These are phyloP conservation scores for Arabidopsis lyrata DNA, from an alignment of 441 rosid genomes.

Conservation along the genomic window DNA sequence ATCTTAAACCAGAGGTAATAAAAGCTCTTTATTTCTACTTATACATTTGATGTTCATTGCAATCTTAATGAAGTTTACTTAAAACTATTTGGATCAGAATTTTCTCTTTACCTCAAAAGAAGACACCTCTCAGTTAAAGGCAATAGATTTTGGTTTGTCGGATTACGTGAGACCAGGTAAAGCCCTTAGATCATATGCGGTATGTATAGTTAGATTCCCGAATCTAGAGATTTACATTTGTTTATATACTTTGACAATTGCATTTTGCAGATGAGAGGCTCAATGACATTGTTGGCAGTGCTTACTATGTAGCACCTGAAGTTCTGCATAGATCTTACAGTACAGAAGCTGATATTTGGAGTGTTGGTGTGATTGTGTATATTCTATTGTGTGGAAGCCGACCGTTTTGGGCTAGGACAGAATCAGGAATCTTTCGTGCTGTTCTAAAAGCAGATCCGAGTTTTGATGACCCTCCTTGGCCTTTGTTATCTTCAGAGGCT, in stretches of 20 bases:
- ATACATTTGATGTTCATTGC: conserved; percentile 6
- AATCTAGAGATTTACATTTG: neutral
- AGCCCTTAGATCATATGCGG: neutral
- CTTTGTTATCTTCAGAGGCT: conserved; percentile 85
- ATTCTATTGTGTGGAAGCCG: conserved; percentile 95
- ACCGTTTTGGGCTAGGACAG: conserved; percentile 98
- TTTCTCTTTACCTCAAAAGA: conserved; percentile 85
- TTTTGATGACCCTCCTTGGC: conserved; percentile 97
- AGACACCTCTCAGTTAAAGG: conserved; percentile 81
- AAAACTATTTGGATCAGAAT: conserved; percentile 68
- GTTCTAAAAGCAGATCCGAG: conserved; percentile 91
- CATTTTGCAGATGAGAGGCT: conserved; percentile 85
- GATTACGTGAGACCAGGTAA: conserved; percentile 97
- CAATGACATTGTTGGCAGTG: conserved; percentile 98
- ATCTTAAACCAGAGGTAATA: conserved; percentile 97
- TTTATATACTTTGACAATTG: conserved; percentile 1
- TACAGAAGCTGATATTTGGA: conserved; percentile 98
- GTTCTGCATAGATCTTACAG: conserved; percentile 93
- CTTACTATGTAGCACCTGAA: conserved; percentile 98
- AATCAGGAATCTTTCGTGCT: conserved; percentile 93
- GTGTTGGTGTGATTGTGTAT: conserved; percentile 97
- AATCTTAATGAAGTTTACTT: conserved; percentile 48
- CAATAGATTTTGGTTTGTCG: conserved; percentile 97
- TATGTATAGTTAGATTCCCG: neutral
- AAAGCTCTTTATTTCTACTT: conserved; percentile 7